These are phyloP conservation scores for Populus simonii DNA, from an alignment of 345 rosid genomes.

Conservation along the genomic window DNA sequence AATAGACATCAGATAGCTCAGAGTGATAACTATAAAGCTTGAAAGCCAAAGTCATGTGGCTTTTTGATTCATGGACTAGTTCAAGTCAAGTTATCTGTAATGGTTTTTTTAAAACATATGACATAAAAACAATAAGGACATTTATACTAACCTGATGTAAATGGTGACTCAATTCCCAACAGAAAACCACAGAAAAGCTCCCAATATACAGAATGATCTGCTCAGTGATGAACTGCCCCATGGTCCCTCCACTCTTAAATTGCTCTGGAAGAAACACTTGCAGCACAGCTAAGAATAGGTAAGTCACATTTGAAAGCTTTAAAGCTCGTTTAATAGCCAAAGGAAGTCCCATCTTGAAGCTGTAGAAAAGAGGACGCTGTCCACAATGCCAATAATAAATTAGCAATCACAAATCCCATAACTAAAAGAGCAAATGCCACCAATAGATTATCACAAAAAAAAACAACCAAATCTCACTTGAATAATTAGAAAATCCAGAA, in stretches of 20 bases:
- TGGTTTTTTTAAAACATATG: background rate
- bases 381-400: constrained; percentile 15
- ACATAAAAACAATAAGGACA: background rate
- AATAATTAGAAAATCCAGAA: too few relatives aligned
- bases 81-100: background rate
- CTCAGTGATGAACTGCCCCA: constrained; percentile 46
- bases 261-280: constrained; percentile 40
- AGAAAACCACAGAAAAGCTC: constrained; percentile 56
- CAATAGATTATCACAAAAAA: background rate
- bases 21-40: background rate
- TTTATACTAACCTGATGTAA: constrained; percentile 65
- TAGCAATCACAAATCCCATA: constrained; percentile 3
- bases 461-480: background rate
- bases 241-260: constrained; percentile 34
- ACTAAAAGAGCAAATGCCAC: background rate
- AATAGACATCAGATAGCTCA: background rate
- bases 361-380: constrained; percentile 79
- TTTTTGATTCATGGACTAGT: background rate
- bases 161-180: constrained; percentile 88
- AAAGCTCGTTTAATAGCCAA: constrained; percentile 49
- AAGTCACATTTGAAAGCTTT: constrained; percentile 53
- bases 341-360: constrained; percentile 86
- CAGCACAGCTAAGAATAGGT: constrained; percentile 44
- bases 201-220: constrained; percentile 55
- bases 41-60: background rate